Evolutionary conservation across 2,329 filamentous ascomycete genomes (phyloP).

Genomic region (Verticillium albo-atrum): DNA sequence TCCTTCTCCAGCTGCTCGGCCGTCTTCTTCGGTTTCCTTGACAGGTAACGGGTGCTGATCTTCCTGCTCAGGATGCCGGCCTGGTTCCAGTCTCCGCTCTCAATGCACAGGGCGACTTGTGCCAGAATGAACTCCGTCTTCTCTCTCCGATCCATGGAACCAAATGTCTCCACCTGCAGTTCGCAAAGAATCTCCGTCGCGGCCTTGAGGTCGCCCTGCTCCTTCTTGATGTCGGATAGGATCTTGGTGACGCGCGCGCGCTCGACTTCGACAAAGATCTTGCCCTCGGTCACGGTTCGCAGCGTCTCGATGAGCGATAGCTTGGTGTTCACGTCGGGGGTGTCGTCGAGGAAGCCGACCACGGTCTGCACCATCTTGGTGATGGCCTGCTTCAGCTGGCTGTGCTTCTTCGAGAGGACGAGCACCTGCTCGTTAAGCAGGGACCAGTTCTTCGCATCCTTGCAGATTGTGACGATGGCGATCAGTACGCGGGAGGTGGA

Average conservation of each 20-base stretch:
- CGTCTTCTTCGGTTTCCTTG: conserved; percentile 86
- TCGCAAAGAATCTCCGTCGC: conserved; percentile 94
- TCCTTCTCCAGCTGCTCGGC: conserved; percentile 87
- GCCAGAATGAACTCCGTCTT: conserved; percentile 99
- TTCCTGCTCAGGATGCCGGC: conserved; percentile 91
- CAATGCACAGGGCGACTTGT: conserved; percentile 91
- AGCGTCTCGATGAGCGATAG: conserved; percentile 91
- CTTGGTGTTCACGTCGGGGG: conserved; percentile 82
- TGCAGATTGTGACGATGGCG: conserved; percentile 89
- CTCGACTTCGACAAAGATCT: conserved; percentile 99
- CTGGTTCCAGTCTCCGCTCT: conserved; percentile 94
- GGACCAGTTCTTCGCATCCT: conserved; percentile 87
- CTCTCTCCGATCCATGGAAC: conserved; percentile 93
- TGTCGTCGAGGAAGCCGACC: conserved; percentile 85
- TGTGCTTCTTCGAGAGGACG: conserved; percentile 97
- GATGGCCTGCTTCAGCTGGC: conserved; percentile 97
- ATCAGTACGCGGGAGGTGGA: conserved; percentile 88
- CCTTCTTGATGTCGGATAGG: conserved; percentile 94
- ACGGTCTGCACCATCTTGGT: conserved; percentile 99
- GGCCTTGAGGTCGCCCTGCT: conserved; percentile 84
- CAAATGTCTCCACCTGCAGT: conserved; percentile 97
- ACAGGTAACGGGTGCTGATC: conserved; percentile 91
- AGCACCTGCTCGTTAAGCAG: conserved; percentile 95
- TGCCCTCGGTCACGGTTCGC: conserved; percentile 95
- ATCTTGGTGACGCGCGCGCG: conserved; percentile 92